Evolutionary conservation across 2,329 filamentous ascomycete species (phyloP).

Genomic region (Penicillium olsonii): DNA sequence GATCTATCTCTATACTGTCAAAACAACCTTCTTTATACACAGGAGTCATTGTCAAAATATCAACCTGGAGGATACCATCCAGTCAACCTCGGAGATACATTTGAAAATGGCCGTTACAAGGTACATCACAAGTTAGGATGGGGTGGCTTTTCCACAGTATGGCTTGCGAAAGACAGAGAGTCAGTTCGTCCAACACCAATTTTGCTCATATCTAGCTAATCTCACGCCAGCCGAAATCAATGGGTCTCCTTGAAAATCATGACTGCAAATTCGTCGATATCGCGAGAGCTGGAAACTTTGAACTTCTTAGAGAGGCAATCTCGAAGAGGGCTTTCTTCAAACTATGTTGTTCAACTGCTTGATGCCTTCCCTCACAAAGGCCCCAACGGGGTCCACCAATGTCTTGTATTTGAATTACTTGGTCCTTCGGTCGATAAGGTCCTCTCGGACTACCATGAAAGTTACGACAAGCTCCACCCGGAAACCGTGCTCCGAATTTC

Average conservation of each 20-base stretch:
- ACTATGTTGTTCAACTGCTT: slow-evolving; percentile 31
- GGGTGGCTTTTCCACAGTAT: slow-evolving; percentile 50
- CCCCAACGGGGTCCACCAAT: slow-evolving; percentile 38
- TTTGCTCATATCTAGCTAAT: slow-evolving; percentile 5
- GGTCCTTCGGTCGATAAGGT: slow-evolving; percentile 32
- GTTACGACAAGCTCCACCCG: slow-evolving; percentile 22
- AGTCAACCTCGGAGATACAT: slow-evolving; percentile 44
- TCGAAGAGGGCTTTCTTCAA: slow-evolving; percentile 15
- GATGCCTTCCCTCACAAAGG: slow-evolving; percentile 34
- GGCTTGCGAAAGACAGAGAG: slow-evolving; percentile 43
- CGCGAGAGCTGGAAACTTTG: slow-evolving; percentile 23
- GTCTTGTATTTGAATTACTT: slow-evolving; percentile 37
- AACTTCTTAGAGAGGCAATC: slow-evolving; percentile 14
- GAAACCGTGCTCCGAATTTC: slow-evolving; percentile 30
- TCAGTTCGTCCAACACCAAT: slow-evolving; percentile 15
- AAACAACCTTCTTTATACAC: neutral
- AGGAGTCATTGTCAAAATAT: neutral
- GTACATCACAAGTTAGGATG: slow-evolving; percentile 50
- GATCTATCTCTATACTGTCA: neutral
- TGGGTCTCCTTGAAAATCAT: slow-evolving; percentile 38
- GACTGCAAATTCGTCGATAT: slow-evolving; percentile 24
- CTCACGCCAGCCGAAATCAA: slow-evolving; percentile 14
- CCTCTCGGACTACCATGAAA: slow-evolving; percentile 20
- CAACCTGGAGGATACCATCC: slow-evolving; percentile 45
- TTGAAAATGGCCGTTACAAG: slow-evolving; percentile 45